phyloP scores from a whole-genome alignment of 495 filamentous ascomycete species.

The Tricharina praecox region DNA sequence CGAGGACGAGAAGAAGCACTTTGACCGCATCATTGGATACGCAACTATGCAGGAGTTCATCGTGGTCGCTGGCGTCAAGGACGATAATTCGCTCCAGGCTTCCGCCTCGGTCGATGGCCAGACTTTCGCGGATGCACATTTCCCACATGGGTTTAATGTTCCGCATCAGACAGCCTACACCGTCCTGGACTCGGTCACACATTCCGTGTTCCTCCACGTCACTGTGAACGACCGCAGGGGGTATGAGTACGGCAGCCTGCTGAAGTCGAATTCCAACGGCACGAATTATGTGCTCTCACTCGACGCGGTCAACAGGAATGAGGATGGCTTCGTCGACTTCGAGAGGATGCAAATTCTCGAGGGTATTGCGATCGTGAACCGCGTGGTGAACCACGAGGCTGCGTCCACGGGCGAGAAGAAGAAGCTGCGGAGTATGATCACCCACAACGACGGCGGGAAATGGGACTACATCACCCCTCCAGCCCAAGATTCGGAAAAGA shows the following conservation, averaged over 20 bases:
- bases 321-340: constrained; percentile 70
- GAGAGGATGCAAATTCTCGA: constrained; percentile 87
- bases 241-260: constrained; percentile 60
- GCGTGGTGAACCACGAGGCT: constrained; percentile 54
- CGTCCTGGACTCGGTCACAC: constrained; percentile 78
- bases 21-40: constrained; percentile 61
- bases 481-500: constrained; percentile 47
- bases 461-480: constrained; percentile 64
- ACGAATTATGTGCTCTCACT: constrained; percentile 80
- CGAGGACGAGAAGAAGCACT: constrained; percentile 37
- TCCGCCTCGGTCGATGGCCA: constrained; percentile 69
- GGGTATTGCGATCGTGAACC: constrained; percentile 73
- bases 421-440: constrained; percentile 73
- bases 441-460: constrained; percentile 83
- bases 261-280: constrained; percentile 97
- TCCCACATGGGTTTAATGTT: constrained; percentile 67
- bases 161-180: constrained; percentile 68
- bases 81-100: constrained; percentile 52
- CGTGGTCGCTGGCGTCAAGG: constrained; percentile 58
- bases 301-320: constrained; percentile 57
- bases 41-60: constrained; percentile 92
- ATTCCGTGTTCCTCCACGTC: constrained; percentile 84
- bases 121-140: constrained; percentile 64
- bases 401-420: constrained; percentile 47
- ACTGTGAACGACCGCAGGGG: constrained; percentile 45